These are phyloP conservation scores for Candida krabiensis DNA, from an alignment of 805 yeast genomes.

Conservation along the genomic window DNA sequence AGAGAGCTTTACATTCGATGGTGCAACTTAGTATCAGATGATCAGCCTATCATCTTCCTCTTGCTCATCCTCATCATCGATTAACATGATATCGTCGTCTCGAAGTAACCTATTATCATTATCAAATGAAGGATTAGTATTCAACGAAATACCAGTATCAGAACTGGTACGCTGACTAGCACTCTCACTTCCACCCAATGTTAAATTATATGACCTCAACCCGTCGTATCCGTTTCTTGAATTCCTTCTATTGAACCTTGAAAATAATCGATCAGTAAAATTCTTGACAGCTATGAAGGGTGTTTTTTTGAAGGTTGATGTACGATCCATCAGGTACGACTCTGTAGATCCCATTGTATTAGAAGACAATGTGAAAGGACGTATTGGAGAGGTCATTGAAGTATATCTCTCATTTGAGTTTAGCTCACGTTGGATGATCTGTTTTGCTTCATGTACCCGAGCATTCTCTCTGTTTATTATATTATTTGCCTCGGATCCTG, in stretches of 20 bases:
- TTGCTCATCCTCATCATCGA: constrained; percentile 26
- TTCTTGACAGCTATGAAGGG: constrained; percentile 2
- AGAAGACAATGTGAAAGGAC: constrained; percentile 23
- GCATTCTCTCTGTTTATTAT: constrained; percentile 19
- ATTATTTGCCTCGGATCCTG: constrained; percentile 7
- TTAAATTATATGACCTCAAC: constrained; percentile 25
- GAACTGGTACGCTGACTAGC: constrained; percentile 20
- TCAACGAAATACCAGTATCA: constrained; percentile 27
- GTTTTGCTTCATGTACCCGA: constrained; percentile 29
- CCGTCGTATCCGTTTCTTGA: constrained; percentile 17
- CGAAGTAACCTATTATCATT: constrained; percentile 28
- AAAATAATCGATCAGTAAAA: background rate
- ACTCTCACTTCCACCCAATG: constrained; percentile 10
- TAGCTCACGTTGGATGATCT: constrained; percentile 25
- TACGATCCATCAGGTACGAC: background rate
- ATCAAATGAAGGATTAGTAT: constrained; percentile 26
- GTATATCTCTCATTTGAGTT: constrained; percentile 9
- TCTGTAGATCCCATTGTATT: constrained; percentile 1
- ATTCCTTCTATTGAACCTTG: constrained; percentile 4
- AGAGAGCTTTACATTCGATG: too few relatives aligned
- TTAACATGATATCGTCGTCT: constrained; percentile 30
- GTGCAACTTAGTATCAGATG: too few relatives aligned
- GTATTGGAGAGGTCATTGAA: constrained; percentile 10
- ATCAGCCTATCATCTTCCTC: too few relatives aligned
- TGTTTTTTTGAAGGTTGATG: background rate